phyloP scores from a whole-genome alignment of 208 protist genomes.

The Trypanosomatidae sp. region DNA sequence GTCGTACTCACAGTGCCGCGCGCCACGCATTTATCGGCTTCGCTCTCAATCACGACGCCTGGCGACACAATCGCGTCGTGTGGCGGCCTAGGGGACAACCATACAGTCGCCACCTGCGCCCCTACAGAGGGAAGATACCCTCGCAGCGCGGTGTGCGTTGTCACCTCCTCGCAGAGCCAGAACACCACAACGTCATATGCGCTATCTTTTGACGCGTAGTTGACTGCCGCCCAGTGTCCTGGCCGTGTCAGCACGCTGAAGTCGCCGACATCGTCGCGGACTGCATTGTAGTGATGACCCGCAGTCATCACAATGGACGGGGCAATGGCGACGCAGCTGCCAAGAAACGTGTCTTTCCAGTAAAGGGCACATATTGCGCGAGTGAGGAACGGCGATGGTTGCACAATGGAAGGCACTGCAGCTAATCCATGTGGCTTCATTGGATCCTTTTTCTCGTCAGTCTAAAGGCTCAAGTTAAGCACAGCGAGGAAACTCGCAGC shows the following conservation, averaged over 20 bases:
- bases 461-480: neutral
- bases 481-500: neutral
- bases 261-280: slow-evolving; percentile 78
- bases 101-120: slow-evolving; percentile 70
- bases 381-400: slow-evolving; percentile 31
- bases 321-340: slow-evolving; percentile 73
- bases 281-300: slow-evolving; percentile 80
- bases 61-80: slow-evolving; percentile 79
- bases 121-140: slow-evolving; percentile 59
- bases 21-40: slow-evolving; percentile 42
- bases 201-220: slow-evolving; percentile 68
- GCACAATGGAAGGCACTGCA: slow-evolving; percentile 36
- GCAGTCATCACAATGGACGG: slow-evolving; percentile 63
- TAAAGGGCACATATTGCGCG: slow-evolving; percentile 72
- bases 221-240: slow-evolving; percentile 34
- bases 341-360: slow-evolving; percentile 70
- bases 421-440: slow-evolving; percentile 58
- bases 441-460: no score
- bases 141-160: slow-evolving; percentile 39
- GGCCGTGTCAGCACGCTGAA: slow-evolving; percentile 58
- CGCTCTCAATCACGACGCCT: slow-evolving; percentile 74
- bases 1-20: slow-evolving; percentile 79
- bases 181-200: slow-evolving; percentile 66
- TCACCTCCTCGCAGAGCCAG: slow-evolving; percentile 54
- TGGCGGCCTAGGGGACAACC: slow-evolving; percentile 74